phyloP scores from a whole-genome alignment of 106 monocot genomes.

The Acorus calamus region DNA sequence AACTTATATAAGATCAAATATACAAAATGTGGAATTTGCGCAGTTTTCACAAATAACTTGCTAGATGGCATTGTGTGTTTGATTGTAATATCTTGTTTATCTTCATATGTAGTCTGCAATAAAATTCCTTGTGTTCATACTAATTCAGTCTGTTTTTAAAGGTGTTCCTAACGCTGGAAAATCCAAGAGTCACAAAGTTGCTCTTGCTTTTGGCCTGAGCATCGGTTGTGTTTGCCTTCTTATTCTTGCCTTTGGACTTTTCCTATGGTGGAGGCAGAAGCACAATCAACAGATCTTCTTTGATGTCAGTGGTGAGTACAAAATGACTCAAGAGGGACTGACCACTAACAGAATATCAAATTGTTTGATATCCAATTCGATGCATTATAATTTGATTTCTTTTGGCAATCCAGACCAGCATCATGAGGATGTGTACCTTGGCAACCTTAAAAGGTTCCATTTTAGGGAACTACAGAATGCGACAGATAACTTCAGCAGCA shows the following conservation, averaged over 20 bases:
- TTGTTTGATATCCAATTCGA: no score
- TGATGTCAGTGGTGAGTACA: conserved; percentile 28
- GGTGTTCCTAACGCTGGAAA: conserved; percentile 15
- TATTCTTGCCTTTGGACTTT: conserved; percentile 11
- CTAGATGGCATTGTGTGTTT: no score
- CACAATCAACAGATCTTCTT: conserved; percentile 26
- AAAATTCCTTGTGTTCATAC: no score
- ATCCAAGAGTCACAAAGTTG: conserved; percentile 20
- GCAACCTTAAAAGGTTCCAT: conserved; percentile 40
- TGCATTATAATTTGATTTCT: not conserved
- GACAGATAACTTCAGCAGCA: conserved; percentile 42
- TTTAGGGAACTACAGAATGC: conserved; percentile 52
- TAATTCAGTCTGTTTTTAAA: not conserved
- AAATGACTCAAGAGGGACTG: not conserved
- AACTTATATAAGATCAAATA: no score
- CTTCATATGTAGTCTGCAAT: no score
- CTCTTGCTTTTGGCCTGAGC: conserved; percentile 26
- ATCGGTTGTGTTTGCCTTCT: conserved; percentile 13
- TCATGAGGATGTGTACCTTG: conserved; percentile 28
- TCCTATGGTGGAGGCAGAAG: conserved; percentile 31
- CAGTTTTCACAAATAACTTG: no score
- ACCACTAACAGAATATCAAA: no score
- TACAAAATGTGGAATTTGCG: no score
- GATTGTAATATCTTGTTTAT: no score
- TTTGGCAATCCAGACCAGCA: conserved; percentile 22